These are phyloP conservation scores for Sporisorium scitamineum DNA, from an alignment of 1,284 basidiomycete species.

Conservation along the genomic window DNA sequence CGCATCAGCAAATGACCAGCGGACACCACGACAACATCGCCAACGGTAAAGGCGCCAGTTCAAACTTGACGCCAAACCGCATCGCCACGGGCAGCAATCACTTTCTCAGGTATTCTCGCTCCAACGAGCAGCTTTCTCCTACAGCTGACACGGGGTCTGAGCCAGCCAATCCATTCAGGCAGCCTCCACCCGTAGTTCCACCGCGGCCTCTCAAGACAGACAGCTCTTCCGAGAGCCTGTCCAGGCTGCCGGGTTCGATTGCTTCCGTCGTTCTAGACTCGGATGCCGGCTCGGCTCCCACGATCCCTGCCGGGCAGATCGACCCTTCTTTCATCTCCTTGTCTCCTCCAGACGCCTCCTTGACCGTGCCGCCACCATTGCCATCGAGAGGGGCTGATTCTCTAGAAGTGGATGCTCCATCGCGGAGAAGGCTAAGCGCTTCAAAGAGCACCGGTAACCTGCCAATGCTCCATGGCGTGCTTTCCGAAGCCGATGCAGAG, in stretches of 20 bases:
- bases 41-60: background rate
- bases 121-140: slow-evolving; percentile 46
- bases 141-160: slow-evolving; percentile 5
- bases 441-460: slow-evolving; percentile 38
- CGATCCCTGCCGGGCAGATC: background rate
- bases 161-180: slow-evolving; percentile 22
- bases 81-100: slow-evolving; percentile 23
- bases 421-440: slow-evolving; percentile 29
- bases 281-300: slow-evolving; percentile 14
- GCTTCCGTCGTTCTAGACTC: slow-evolving; percentile 25
- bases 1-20: slow-evolving; percentile 9
- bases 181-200: slow-evolving; percentile 28
- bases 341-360: slow-evolving; percentile 12
- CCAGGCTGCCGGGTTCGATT: slow-evolving; percentile 19
- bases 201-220: slow-evolving; percentile 40
- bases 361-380: slow-evolving; percentile 14
- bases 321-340: background rate
- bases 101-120: slow-evolving; percentile 48
- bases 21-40: too few relatives aligned
- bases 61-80: slow-evolving; percentile 19
- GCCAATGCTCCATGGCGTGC: slow-evolving; percentile 13
- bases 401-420: background rate
- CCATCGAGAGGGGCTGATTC: slow-evolving; percentile 17
- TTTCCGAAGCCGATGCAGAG: slow-evolving; percentile 9
- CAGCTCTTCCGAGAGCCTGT: slow-evolving; percentile 30